Evolutionary conservation across 2,329 filamentous ascomycete species (phyloP).

Genomic region (Dothideomycetes sp.): DNA sequence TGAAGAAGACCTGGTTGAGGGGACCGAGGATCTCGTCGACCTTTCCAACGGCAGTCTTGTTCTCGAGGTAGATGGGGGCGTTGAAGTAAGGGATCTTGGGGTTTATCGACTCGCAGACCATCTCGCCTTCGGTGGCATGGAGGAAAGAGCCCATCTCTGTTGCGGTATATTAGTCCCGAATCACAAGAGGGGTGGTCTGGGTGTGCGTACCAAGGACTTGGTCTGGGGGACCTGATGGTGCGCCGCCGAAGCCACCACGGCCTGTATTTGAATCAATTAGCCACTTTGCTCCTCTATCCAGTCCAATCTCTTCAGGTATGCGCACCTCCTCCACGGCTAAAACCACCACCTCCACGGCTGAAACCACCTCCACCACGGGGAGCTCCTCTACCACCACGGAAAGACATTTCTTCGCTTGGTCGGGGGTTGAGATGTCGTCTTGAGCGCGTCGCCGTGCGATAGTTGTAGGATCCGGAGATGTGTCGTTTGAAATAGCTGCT

Average conservation of each 20-base stretch:
- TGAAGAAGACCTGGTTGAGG: slow-evolving; percentile 97
- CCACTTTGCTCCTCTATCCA: background rate
- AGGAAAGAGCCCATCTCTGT: slow-evolving; percentile 83
- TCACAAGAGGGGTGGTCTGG: background rate
- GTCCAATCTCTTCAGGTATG: background rate
- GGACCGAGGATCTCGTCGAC: slow-evolving; percentile 96
- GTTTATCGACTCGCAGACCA: slow-evolving; percentile 93
- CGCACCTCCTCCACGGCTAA: slow-evolving; percentile 18
- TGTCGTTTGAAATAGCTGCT: background rate
- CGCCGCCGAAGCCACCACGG: slow-evolving; percentile 8
- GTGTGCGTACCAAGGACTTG: slow-evolving; percentile 2
- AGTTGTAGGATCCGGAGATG: background rate
- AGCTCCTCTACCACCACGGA: slow-evolving; percentile 14
- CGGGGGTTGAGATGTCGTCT: background rate
- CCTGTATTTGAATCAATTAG: slow-evolving; percentile 6
- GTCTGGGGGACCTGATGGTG: slow-evolving; percentile 7
- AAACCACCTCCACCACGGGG: slow-evolving; percentile 17
- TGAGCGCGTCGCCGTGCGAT: background rate
- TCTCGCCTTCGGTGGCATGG: slow-evolving; percentile 93
- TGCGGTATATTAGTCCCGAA: background rate
- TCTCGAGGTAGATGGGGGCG: slow-evolving; percentile 96
- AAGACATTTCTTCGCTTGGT: slow-evolving; percentile 13
- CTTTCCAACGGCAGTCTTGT: slow-evolving; percentile 74
- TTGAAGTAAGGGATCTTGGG: slow-evolving; percentile 98
- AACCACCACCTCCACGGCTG: slow-evolving; percentile 15